Base-by-base conservation (phyloP, 2,329 filamentous ascomycete genomes). In the Ophiostoma sp. region DNA sequence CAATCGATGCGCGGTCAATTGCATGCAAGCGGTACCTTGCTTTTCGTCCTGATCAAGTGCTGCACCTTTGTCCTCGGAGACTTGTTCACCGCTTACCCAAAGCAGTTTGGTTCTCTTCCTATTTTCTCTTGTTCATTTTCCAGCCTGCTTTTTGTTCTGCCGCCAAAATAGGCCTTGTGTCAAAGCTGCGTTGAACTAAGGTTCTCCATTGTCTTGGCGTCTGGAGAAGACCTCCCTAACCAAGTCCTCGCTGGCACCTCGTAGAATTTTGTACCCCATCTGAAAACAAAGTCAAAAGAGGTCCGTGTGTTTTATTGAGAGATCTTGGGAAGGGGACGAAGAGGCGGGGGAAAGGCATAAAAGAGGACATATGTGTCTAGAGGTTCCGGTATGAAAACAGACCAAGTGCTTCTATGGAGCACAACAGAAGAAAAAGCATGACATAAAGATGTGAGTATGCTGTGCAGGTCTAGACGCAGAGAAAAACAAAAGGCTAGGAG, bases 151-250 rank as follows among this genome's bases (percentile, higher is more conserved):
- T 64, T 42, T 64, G 9, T 64, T 64, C 36, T 64, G 19, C 36
- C 33, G 63, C 19, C 39, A 48, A 28, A 45, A 66, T 39, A 15
- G 22, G 25, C 45, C 0, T n/a, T 33, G 48, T 57, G 66, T 57
- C 52, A 70, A 33, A 61, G 69, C n/a, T 70, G 69, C 8, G 22
- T 61, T 42, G 33, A 70, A 59, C 52, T 70, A 45, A 57, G 50
- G 69, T 70, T 70, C 45, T 9, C 68, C 52, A 59, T 39, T 59
- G 50, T 70, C 50, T 70, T 70, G 52, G 69, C 69, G 36, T 61
- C 33, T 59, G 36, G 52, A 31, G 55, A 70, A 61, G 36, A 55
- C 39, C 22, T 33, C 19, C 28, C 55, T 61, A 33, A 50, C 42
- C 33, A 25, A 31, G 22, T 28, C 12, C n/a, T 19, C 12, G 12